These are phyloP conservation scores for Penicillium sp. DNA, from an alignment of 2,329 filamentous ascomycete species.

Conservation along the genomic window DNA sequence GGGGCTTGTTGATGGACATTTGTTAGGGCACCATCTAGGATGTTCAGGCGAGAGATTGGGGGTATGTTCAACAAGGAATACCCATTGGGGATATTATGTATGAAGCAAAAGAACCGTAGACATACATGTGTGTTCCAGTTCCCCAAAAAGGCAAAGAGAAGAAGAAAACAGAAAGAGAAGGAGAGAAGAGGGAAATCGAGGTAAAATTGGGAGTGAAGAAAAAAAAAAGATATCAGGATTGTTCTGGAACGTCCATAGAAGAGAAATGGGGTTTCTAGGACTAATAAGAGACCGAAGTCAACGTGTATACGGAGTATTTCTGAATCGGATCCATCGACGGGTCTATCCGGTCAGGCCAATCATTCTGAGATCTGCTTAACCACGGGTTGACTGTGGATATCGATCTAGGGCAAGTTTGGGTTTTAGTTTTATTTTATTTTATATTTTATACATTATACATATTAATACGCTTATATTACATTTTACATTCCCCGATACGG, in stretches of 20 bases:
- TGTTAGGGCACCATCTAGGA: slow-evolving; percentile 33
- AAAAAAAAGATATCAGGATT: slow-evolving; percentile 4
- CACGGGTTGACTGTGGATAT: slow-evolving; percentile 23
- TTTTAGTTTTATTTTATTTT: not conserved
- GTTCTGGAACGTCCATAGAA: slow-evolving; percentile 22
- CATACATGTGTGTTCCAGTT: slow-evolving; percentile 18
- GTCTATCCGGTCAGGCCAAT: slow-evolving; percentile 28
- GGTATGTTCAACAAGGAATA: slow-evolving; percentile 1
- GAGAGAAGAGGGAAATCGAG: not conserved
- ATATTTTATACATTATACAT: not conserved
- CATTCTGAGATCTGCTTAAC: slow-evolving; percentile 21
- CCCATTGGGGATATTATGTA: slow-evolving; percentile 17
- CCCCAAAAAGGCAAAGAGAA: not conserved
- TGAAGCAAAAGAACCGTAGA: slow-evolving; percentile 24
- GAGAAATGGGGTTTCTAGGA: slow-evolving; percentile 1
- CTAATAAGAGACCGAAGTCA: not conserved
- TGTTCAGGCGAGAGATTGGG: not conserved
- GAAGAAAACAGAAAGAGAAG: not conserved
- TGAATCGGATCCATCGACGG: slow-evolving; percentile 28
- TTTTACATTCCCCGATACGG: not conserved
- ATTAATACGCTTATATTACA: not conserved
- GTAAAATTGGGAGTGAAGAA: slow-evolving; percentile 11
- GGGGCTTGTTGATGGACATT: slow-evolving; percentile 38
- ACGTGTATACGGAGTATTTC: slow-evolving; percentile 10
- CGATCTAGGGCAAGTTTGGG: slow-evolving; percentile 20